Evolutionary conservation across 2,329 filamentous ascomycete genomes (phyloP), one percentile per base, ranked within the genome.

Genomic region (Aspergillus alliaceus): DNA sequence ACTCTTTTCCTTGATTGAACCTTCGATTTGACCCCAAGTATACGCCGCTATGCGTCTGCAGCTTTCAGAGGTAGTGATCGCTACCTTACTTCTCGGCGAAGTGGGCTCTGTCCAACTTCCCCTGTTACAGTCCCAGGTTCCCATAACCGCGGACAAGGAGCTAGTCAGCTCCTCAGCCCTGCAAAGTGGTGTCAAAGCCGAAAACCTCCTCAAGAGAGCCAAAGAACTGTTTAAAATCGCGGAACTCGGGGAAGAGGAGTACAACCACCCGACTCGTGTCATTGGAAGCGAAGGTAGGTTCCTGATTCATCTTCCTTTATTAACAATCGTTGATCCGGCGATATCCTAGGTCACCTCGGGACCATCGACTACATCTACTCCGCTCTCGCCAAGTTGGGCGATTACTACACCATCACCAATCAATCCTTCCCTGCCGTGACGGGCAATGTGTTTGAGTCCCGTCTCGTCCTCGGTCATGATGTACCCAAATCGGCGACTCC

Each of bases 241-340:
- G 0, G 78, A 86, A 70, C 76, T 81, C 52, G 80, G 82, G 11
- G 75, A 82, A 59, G 76, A 80, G 1, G 85, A 89, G 60, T 89
- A 86, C 67, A 83, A 83, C 59, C 87, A 87, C 64, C 88, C 88
- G 1, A 90, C 88, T 1, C 82, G 88, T 53, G 87, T 90, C 22
- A 90, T 90, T 62, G 87, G 88, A 29, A 88, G 86, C 60, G 68
- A 82, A 69, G 86, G 85, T 86, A 73, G 29, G n/a, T n/a, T n/a
- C n/a, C n/a, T n/a, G n/a, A n/a, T n/a, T n/a, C n/a, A n/a, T n/a
- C n/a, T n/a, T n/a, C n/a, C n/a, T n/a, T n/a, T n/a, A n/a, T n/a
- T n/a, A n/a, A n/a, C n/a, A 22, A 5, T 15, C 6, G 25, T 18
- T 29, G 12, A n/a, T 27, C 2, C 34, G 24, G 20, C 18, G 9